Evolutionary conservation across 225 moss, liverwort and hornwort genomes (phyloP).

Genomic region (Pseudisothecium myosuroides): DNA sequence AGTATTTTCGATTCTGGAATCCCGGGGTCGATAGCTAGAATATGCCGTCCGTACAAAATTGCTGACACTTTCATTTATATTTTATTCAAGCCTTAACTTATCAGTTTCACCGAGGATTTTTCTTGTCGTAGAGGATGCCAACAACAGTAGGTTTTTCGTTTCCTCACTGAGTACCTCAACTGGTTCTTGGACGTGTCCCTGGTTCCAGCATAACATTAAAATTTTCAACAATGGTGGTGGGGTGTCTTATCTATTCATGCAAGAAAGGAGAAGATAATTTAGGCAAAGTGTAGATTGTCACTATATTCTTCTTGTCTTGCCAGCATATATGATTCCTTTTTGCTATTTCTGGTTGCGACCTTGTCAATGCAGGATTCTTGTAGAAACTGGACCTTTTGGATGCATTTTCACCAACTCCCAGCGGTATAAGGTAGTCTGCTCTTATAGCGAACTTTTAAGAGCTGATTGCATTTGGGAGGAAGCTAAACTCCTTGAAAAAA

Average conservation of each 20-base stretch:
- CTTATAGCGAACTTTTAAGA: too few relatives aligned
- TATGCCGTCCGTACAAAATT: background rate
- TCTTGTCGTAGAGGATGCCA: background rate
- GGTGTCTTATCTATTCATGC: background rate
- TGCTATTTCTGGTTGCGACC: background rate
- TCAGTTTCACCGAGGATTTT: background rate
- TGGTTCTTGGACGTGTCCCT: background rate
- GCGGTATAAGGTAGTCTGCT: too few relatives aligned
- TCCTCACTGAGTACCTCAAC: background rate
- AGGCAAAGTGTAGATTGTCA: background rate
- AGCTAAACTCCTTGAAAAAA: too few relatives aligned
- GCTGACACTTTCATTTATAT: background rate
- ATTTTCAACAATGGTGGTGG: background rate
- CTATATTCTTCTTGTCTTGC: background rate
- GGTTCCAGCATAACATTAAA: background rate
- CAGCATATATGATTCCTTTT: background rate
- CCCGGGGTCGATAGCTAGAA: background rate
- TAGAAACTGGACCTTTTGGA: background rate
- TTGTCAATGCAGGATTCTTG: background rate
- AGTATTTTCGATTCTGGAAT: background rate
- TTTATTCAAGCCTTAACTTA: background rate
- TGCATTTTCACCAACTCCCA: background rate
- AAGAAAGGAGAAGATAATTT: background rate
- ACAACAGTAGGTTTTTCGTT: background rate
- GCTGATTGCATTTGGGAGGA: too few relatives aligned